Conservation (phyloP, 345 rosid species). For the Hibiscus trionum region DNA sequence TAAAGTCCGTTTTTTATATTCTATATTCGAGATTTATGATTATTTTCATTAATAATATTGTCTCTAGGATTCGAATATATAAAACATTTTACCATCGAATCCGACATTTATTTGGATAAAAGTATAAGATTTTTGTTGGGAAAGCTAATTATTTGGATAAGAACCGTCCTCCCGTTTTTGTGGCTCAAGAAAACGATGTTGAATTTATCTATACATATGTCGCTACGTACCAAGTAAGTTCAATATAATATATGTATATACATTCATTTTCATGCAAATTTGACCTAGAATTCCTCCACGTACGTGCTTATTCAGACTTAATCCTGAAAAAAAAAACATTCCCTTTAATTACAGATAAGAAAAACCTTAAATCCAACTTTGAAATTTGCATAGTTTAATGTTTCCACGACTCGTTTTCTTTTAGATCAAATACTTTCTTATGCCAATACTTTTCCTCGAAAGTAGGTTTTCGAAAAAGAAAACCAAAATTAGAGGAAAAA, state of each 20-base stretch:
- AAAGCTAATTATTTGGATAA: not conserved
- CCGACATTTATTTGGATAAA: no score
- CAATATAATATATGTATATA: not conserved
- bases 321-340: not conserved
- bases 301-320: not conserved
- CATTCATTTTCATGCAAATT: not conserved
- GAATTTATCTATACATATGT: not conserved
- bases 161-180: not conserved
- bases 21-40: no score
- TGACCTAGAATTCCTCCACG: not conserved
- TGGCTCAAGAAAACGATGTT: not conserved
- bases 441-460: not conserved
- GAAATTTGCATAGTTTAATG: not conserved
- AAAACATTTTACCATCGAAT: no score
- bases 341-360: not conserved
- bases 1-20: no score
- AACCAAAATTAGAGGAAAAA: not conserved
- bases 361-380: not conserved
- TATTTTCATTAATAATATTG: no score
- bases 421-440: not conserved
- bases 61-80: no score
- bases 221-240: not conserved
- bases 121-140: no score
- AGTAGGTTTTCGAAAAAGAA: not conserved
- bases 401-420: conserved; percentile 2